phyloP scores from a whole-genome alignment of 176 grass and related monocot genomes.

The Rhynchospora tenuis region DNA sequence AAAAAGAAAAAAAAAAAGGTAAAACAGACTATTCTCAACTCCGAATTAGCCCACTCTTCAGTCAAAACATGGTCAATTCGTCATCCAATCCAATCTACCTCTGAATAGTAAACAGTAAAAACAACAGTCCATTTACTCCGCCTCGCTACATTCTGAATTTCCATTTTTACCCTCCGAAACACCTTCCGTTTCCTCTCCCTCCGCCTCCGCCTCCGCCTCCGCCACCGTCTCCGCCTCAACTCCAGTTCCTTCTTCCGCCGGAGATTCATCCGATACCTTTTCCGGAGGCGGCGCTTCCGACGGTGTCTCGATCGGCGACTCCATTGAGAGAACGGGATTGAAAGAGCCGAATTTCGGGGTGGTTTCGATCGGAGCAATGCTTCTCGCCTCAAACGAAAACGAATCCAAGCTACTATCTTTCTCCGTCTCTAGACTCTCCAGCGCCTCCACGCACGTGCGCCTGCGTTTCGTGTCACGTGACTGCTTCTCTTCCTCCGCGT shows the following conservation, averaged over 20 bases:
- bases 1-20: background rate
- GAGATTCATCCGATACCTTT: background rate
- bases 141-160: slow-evolving; percentile 2
- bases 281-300: background rate
- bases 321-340: slow-evolving; percentile 21
- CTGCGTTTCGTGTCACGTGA: slow-evolving; percentile 44
- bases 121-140: background rate
- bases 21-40: background rate
- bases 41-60: background rate
- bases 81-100: background rate
- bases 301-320: background rate
- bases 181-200: background rate
- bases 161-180: slow-evolving; percentile 1
- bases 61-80: background rate
- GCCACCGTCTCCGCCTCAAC: background rate
- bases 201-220: background rate
- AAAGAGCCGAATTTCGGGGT: slow-evolving; percentile 93
- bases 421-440: slow-evolving; percentile 34
- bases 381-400: slow-evolving; percentile 67
- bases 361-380: slow-evolving; percentile 51
- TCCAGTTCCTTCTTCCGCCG: background rate
- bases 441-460: slow-evolving; percentile 48
- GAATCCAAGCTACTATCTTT: slow-evolving; percentile 14
- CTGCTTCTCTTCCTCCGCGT: background rate
- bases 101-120: background rate